Percentiles rank a stretch among this genome's conserved stretches.
These are phyloP conservation scores for Leccinum boreale DNA, from an alignment of 768 basidiomycete species.

Conservation along the genomic window DNA sequence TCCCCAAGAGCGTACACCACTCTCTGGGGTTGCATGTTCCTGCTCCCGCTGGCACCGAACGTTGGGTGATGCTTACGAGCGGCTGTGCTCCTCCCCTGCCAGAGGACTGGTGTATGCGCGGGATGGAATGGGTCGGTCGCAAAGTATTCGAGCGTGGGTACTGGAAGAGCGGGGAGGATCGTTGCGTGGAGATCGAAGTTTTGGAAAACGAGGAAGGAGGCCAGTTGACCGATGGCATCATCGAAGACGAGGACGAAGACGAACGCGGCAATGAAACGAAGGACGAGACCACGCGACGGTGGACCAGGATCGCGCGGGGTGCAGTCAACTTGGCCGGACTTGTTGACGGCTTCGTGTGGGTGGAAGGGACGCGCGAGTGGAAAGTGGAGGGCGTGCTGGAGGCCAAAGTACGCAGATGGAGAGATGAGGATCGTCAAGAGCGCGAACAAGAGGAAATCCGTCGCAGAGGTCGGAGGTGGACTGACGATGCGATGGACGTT, in stretches of 20 bases:
- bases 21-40: conserved; percentile 40
- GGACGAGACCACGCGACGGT: conserved; percentile 53
- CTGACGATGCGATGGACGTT: conserved; percentile 69
- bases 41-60: conserved; percentile 38
- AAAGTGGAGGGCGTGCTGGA: conserved; percentile 59
- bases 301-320: conserved; percentile 72
- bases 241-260: conserved; percentile 73
- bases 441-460: conserved; percentile 67
- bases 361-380: conserved; percentile 58
- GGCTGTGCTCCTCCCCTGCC: conserved; percentile 70
- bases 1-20: conserved; percentile 53
- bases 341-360: conserved; percentile 77
- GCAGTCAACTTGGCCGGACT: conserved; percentile 62
- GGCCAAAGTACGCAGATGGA: conserved; percentile 69
- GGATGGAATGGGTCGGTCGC: conserved; percentile 94
- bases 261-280: conserved; percentile 24
- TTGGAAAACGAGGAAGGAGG: conserved; percentile 57
- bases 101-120: conserved; percentile 95
- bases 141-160: conserved; percentile 90
- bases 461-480: conserved; percentile 57
- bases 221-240: conserved; percentile 70
- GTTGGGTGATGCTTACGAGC: conserved; percentile 66
- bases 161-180: conserved; percentile 80
- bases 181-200: conserved; percentile 72
- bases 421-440: conserved; percentile 63